These are phyloP conservation scores for Eutrema salsugineum DNA, from an alignment of 441 rosid species.

Conservation along the genomic window DNA sequence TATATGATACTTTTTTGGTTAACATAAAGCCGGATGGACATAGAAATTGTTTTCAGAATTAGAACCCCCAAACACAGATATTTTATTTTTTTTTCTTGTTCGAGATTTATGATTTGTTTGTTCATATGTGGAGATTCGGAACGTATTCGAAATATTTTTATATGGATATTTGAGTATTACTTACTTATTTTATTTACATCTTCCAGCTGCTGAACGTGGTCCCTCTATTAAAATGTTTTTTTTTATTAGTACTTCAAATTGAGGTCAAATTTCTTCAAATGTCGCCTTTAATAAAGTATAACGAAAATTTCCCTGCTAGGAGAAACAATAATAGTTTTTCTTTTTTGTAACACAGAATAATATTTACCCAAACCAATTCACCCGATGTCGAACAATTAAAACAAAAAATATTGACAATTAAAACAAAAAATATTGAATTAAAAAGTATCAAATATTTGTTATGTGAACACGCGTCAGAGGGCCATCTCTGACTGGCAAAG, in stretches of 20 bases:
- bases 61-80: neutral
- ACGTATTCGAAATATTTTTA: neutral
- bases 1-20: no score
- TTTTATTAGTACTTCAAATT: no score
- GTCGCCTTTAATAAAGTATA: slow-evolving; percentile 10
- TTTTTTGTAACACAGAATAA: neutral
- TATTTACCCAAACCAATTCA: slow-evolving; percentile 5
- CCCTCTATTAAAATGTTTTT: neutral
- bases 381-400: slow-evolving; percentile 19
- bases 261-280: slow-evolving; percentile 11
- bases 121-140: slow-evolving; percentile 22
- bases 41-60: neutral
- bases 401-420: neutral
- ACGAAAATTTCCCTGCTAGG: neutral
- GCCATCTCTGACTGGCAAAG: neutral
- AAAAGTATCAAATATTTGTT: neutral
- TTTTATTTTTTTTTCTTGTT: neutral
- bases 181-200: neutral
- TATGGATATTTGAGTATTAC: neutral
- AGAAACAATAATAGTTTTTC: neutral
- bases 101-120: neutral
- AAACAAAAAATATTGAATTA: neutral
- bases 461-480: slow-evolving; percentile 16
- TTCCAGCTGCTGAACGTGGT: slow-evolving; percentile 7
- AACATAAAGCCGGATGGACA: no score